Evolutionary conservation across 441 rosid species (phyloP).

Genomic region (Hura crepitans): DNA sequence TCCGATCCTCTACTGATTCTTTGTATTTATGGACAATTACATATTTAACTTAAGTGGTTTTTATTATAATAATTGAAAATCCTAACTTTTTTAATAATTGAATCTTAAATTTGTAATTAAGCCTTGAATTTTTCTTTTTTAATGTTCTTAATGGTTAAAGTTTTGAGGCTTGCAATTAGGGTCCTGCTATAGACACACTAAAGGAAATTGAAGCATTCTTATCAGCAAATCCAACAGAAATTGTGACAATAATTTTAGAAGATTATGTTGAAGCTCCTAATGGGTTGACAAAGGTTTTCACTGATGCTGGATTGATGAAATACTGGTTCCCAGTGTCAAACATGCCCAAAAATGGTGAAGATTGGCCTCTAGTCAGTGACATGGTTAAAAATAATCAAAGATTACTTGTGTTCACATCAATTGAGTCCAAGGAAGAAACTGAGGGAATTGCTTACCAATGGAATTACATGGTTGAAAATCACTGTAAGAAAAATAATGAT

Average conservation of each 20-base stretch:
- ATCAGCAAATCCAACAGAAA: constrained; percentile 55
- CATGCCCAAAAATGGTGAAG: constrained; percentile 65
- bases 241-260: constrained; percentile 71
- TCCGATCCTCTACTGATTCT: neutral
- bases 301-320: constrained; percentile 64
- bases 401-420: constrained; percentile 72
- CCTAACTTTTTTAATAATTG: too few species aligned
- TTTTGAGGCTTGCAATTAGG: constrained; percentile 30
- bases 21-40: too few species aligned
- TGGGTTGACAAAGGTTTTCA: constrained; percentile 61
- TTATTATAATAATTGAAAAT: too few species aligned
- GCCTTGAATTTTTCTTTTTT: too few species aligned
- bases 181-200: constrained; percentile 58
- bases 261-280: constrained; percentile 68
- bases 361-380: constrained; percentile 79
- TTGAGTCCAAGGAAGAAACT: constrained; percentile 49
- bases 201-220: constrained; percentile 65
- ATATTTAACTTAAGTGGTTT: too few species aligned
- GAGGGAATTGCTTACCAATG: constrained; percentile 93
- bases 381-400: constrained; percentile 69
- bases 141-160: too few species aligned
- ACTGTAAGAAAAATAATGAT: constrained; percentile 53
- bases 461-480: constrained; percentile 86
- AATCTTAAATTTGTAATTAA: too few species aligned
- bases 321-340: constrained; percentile 67